Conservation (phyloP, 2,329 filamentous ascomycete species). For the Cytospora leucostoma region DNA sequence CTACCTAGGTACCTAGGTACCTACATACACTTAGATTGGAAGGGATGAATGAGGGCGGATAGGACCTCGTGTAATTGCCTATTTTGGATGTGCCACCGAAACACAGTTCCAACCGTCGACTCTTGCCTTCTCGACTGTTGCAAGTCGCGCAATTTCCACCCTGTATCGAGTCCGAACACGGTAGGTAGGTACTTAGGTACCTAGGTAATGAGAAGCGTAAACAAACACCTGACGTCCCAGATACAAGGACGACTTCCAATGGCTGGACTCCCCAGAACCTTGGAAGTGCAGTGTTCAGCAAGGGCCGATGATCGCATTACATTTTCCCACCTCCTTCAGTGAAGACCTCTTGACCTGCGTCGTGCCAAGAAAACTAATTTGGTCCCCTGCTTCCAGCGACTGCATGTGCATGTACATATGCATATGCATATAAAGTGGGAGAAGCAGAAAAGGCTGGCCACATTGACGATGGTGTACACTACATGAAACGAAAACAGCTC, state of each 20-base stretch:
- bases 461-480: not conserved
- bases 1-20: too few species aligned
- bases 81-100: not conserved
- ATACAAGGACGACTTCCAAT: not conserved
- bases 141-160: too few species aligned
- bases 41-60: constrained; percentile 4
- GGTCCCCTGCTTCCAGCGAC: not conserved
- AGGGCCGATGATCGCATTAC: not conserved
- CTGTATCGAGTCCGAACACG: not conserved
- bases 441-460: not conserved
- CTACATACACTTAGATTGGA: not conserved
- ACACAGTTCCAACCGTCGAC: not conserved
- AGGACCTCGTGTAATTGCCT: constrained; percentile 14
- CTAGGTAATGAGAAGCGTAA: too few species aligned
- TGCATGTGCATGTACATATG: not conserved
- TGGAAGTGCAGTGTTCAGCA: too few species aligned
- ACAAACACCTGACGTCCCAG: not conserved
- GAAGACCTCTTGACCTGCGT: too few species aligned
- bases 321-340: not conserved
- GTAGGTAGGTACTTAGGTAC: not conserved
- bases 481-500: constrained; percentile 10
- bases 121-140: not conserved
- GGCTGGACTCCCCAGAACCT: too few species aligned
- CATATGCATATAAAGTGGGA: not conserved
- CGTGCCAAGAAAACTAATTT: not conserved